These are phyloP conservation scores for Botrytis aclada DNA, from an alignment of 2,329 filamentous ascomycete species.

Conservation along the genomic window DNA sequence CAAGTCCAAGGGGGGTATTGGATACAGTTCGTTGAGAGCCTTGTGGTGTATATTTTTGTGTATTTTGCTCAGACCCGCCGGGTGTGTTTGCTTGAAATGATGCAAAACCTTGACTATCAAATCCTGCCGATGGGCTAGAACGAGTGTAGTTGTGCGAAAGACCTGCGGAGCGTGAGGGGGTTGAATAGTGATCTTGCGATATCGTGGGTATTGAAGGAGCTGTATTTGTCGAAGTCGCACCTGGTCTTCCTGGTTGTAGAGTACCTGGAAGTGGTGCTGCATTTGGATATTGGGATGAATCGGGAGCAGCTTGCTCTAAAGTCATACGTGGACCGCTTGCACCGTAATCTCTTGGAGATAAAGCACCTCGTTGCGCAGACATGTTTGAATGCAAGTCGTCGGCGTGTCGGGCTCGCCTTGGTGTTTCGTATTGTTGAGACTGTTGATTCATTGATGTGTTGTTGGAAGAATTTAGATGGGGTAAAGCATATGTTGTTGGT, in stretches of 20 bases:
- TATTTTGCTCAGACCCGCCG: slow-evolving; percentile 49
- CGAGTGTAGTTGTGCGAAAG: slow-evolving; percentile 75
- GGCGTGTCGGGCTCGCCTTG: slow-evolving; percentile 48
- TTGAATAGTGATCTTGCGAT: slow-evolving; percentile 56
- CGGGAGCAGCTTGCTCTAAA: slow-evolving; percentile 55
- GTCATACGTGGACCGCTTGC: slow-evolving; percentile 52
- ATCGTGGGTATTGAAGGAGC: slow-evolving; percentile 57
- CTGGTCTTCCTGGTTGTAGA: slow-evolving; percentile 57
- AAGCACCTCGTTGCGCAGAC: slow-evolving; percentile 31
- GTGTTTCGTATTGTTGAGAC: slow-evolving; percentile 48
- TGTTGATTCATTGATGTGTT: slow-evolving; percentile 43
- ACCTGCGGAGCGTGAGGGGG: slow-evolving; percentile 64
- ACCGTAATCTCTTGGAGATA: slow-evolving; percentile 46
- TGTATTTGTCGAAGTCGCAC: slow-evolving; percentile 52
- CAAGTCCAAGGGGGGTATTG: slow-evolving; percentile 85
- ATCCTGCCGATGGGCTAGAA: slow-evolving; percentile 70
- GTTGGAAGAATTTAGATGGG: slow-evolving; percentile 27
- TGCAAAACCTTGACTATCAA: slow-evolving; percentile 51
- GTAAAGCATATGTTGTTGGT: slow-evolving; percentile 29
- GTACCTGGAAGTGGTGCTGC: slow-evolving; percentile 54
- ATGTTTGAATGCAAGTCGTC: slow-evolving; percentile 49
- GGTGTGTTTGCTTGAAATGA: slow-evolving; percentile 64
- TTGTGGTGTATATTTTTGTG: slow-evolving; percentile 54
- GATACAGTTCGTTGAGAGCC: slow-evolving; percentile 59
- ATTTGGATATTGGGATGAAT: slow-evolving; percentile 45